A percentile compares a stretch with the other conserved stretches of the same genome.
These are phyloP conservation scores for Penicillium riverlandense DNA, from an alignment of 495 filamentous ascomycete genomes.

Conservation along the genomic window DNA sequence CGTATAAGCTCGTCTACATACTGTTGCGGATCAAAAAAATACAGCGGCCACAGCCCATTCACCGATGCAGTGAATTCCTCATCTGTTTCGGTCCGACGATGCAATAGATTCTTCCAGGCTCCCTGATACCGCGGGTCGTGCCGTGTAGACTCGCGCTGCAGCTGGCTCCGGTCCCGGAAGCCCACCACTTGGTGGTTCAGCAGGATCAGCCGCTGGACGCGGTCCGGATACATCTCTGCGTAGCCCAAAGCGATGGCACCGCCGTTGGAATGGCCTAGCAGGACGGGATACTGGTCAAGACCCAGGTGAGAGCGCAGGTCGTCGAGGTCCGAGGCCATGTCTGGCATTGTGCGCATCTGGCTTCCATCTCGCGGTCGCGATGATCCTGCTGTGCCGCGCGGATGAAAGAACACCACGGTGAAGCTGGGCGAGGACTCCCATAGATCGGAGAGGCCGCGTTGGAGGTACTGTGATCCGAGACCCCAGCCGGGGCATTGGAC, in stretches of 20 bases:
- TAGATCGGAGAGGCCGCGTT: conserved; percentile 7
- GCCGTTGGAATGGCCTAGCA: conserved; percentile 17
- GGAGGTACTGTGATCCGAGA: conserved; percentile 11
- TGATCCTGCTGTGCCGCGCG: conserved; percentile 5
- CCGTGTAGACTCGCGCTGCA: not conserved
- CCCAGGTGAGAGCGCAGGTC: conserved; percentile 9
- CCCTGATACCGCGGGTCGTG: conserved; percentile 4
- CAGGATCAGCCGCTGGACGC: conserved; percentile 11
- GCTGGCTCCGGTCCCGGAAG: not conserved
- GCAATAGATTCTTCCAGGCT: conserved; percentile 2
- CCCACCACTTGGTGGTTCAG: conserved; percentile 10
- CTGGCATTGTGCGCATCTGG: conserved; percentile 10
- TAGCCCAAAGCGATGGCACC: conserved; percentile 15
- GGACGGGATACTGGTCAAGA: conserved; percentile 1
- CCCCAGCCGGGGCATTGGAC: conserved; percentile 17
- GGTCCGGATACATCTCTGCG: conserved; percentile 11
- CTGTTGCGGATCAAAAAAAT: conserved; percentile 8
- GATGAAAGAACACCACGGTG: conserved; percentile 9
- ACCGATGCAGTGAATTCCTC: conserved; percentile 4
- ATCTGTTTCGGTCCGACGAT: conserved; percentile 1
- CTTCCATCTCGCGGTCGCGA: not conserved
- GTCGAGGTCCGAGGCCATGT: conserved; percentile 11
- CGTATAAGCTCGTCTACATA: conserved; percentile 2
- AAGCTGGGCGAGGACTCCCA: not conserved
- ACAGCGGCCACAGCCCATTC: conserved; percentile 9